Percentiles rank a stretch among this genome's conserved stretches.
phyloP scores from a whole-genome alignment of 768 basidiomycete genomes.

The Postia placenta region DNA sequence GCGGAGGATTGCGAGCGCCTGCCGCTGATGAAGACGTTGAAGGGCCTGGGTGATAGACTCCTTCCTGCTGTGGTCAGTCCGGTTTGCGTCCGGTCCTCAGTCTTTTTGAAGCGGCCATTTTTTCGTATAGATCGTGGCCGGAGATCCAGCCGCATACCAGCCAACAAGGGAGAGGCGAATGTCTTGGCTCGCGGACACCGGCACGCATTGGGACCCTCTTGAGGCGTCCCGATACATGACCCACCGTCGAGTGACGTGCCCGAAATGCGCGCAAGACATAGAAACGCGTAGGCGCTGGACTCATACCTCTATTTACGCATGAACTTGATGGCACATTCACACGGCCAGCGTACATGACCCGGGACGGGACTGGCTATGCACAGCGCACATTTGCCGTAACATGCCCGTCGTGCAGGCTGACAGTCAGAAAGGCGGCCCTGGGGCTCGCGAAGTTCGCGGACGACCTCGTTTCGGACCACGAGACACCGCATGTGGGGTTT shows the following conservation, averaged over 20 bases:
- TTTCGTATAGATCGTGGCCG: slow-evolving; percentile 12
- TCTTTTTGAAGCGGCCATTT: neutral
- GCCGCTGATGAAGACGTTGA: slow-evolving; percentile 3
- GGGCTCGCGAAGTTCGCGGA: slow-evolving; percentile 37
- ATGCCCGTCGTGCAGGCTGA: slow-evolving; percentile 34
- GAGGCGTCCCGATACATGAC: slow-evolving; percentile 23
- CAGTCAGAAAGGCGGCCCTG: slow-evolving; percentile 36
- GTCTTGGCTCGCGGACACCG: slow-evolving; percentile 16
- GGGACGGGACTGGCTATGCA: slow-evolving; percentile 39
- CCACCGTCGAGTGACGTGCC: slow-evolving; percentile 27
- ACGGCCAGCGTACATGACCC: slow-evolving; percentile 33
- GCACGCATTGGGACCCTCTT: slow-evolving; percentile 27
- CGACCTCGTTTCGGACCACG: slow-evolving; percentile 27
- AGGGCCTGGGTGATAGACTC: slow-evolving; percentile 3
- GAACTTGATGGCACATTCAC: neutral
- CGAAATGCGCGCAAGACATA: slow-evolving; percentile 25
- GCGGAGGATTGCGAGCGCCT: slow-evolving; percentile 19
- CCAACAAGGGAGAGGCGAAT: slow-evolving; percentile 7
- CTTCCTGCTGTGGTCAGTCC: slow-evolving; percentile 8
- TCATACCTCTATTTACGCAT: neutral
- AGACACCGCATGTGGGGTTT: no score
- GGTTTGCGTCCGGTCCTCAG: neutral
- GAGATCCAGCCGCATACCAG: slow-evolving; percentile 13
- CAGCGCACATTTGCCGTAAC: slow-evolving; percentile 32
- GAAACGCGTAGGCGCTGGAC: slow-evolving; percentile 25